Percentiles rank a stretch among this genome's conserved stretches.
Evolutionary conservation across 2,329 filamentous ascomycete genomes (phyloP).

Genomic region (Emmonsiellopsis sp.): DNA sequence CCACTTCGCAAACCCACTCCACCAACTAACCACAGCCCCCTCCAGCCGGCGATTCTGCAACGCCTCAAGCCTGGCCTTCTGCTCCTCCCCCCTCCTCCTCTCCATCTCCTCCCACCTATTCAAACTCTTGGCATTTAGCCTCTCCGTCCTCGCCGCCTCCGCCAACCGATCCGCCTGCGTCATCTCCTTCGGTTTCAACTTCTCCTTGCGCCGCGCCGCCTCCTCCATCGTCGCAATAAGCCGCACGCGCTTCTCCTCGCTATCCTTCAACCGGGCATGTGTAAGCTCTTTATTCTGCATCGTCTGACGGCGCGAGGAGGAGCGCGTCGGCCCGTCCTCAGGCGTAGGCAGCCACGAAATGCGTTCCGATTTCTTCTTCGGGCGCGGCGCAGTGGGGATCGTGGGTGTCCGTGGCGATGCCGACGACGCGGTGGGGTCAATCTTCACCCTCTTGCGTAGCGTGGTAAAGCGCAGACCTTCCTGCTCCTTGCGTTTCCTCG

Average conservation of each 20-base stretch:
- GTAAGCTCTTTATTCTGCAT: constrained; percentile 56
- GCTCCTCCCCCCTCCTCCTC: constrained; percentile 75
- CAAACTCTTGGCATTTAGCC: constrained; percentile 77
- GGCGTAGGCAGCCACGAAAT: constrained; percentile 59
- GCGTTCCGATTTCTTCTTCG: constrained; percentile 63
- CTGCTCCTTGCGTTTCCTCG: constrained; percentile 73
- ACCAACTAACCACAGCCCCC: constrained; percentile 82
- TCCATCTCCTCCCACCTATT: constrained; percentile 93
- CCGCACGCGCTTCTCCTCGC: constrained; percentile 39
- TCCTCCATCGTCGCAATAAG: constrained; percentile 51
- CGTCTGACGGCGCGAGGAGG: constrained; percentile 55
- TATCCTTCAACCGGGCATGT: constrained; percentile 40
- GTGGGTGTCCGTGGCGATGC: constrained; percentile 17
- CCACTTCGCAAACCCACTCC: constrained; percentile 85
- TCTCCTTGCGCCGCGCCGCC: constrained; percentile 56
- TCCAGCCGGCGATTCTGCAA: constrained; percentile 78
- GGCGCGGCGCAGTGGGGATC: constrained; percentile 29
- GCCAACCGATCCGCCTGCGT: constrained; percentile 78
- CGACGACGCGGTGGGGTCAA: constrained; percentile 30
- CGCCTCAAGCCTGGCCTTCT: constrained; percentile 73
- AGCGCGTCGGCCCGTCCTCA: constrained; percentile 53
- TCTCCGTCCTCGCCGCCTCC: constrained; percentile 75
- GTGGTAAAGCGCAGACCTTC: constrained; percentile 55
- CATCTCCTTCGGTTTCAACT: constrained; percentile 68
- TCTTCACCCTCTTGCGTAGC: constrained; percentile 63